phyloP scores from a whole-genome alignment of 768 basidiomycete species.

The Hypholoma sublateritium region DNA sequence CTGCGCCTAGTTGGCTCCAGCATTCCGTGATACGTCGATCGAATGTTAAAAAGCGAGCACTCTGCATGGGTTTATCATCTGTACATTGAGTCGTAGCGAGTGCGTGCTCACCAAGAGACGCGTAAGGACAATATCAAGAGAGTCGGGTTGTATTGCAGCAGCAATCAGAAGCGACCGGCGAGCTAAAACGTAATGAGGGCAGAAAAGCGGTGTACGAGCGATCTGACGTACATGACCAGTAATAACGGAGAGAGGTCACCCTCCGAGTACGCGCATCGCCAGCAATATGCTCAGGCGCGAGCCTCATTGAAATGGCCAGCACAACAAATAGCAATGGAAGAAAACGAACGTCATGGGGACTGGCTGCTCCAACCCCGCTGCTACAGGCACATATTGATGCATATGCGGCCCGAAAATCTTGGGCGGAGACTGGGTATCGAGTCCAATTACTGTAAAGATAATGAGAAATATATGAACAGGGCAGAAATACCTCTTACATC shows the following conservation, averaged over 20 bases:
- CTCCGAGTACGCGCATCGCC: conserved; percentile 76
- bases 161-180: conserved; percentile 87
- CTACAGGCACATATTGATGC: conserved; percentile 61
- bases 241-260: conserved; percentile 84
- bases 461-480: conserved; percentile 7
- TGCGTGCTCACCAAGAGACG: conserved; percentile 69
- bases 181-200: conserved; percentile 43
- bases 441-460: conserved; percentile 78
- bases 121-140: conserved; percentile 87
- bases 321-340: conserved; percentile 93
- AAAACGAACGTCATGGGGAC: conserved; percentile 78
- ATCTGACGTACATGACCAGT: conserved; percentile 84
- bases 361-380: conserved; percentile 57
- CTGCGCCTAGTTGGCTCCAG: conserved; percentile 94
- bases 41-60: conserved; percentile 61
- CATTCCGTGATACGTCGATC: conserved; percentile 91
- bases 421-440: conserved; percentile 87
- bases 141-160: conserved; percentile 92
- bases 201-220: neutral
- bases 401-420: conserved; percentile 75
- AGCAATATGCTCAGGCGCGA: conserved; percentile 83
- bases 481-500: conserved; percentile 47
- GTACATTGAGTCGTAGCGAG: neutral
- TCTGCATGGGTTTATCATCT: conserved; percentile 28
- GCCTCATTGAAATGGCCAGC: conserved; percentile 79